Base-by-base conservation (phyloP, 805 yeast genomes). In the Teunomyces gatunensis region DNA sequence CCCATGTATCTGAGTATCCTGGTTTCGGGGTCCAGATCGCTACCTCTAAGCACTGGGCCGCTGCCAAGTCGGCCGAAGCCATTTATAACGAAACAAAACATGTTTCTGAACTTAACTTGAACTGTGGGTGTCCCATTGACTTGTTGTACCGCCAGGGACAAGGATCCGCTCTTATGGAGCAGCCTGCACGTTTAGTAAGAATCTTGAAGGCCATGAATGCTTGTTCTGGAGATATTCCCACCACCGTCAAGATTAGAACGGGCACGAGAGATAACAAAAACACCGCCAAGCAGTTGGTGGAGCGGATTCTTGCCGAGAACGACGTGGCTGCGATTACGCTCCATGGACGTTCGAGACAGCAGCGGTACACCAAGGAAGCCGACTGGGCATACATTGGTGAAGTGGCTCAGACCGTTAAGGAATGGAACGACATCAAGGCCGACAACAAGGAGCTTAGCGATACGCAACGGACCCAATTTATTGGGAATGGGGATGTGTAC, bases 101-200 rank as follows among this genome's bases (percentile, higher is more conserved):
- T 48, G 80, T 87, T n/a, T 79, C 85, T 27, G 98, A 94, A 61
- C 73, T 94, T 54, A 94, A 94, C 63, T 77, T 94, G 59, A 94
- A 94, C 68, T 86, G 96, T 61, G 99, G 99, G 2, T 94, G 99
- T 66, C 99, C 99, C 12, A 94, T 94, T 55, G 99, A 95, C 63
- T 75, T 94, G 57, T 73, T 94, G n/a, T 94, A 84, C 66, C 81
- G 92, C 55, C 89, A 87, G 62, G 99, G 99, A 35, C 95, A 96
- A 52, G 99, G 99, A 2, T 84, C 95, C 32, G 98, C 96, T 0
- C 76, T 94, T 46, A 71, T 94, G 75, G 97, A 90, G 53, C 89
- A 87, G 58, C 95, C 96, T 7, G 84, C 95, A 2, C 81, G 88
- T 59, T 69, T 91, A 68, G 62, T 86, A 36, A 77, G 96, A 54